Conservation (phyloP, 2,329 filamentous ascomycete genomes). For the Aspergillus sclerotialis region DNA sequence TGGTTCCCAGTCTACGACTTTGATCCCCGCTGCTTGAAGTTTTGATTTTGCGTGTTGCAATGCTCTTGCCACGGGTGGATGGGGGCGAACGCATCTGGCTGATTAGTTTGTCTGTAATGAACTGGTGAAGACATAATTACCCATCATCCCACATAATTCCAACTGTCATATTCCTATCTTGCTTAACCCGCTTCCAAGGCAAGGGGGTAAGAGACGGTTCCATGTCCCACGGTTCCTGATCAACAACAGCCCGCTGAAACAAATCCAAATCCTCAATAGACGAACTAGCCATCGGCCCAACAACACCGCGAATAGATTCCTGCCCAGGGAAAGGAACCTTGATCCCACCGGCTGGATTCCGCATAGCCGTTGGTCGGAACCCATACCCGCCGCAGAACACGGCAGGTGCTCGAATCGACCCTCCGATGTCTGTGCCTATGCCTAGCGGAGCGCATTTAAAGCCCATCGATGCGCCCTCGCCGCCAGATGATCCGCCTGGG, state of each 20-base stretch:
- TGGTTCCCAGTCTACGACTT: conserved; percentile 31
- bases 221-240: conserved; percentile 36
- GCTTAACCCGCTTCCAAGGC: conserved; percentile 30
- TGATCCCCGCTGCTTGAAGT: conserved; percentile 39
- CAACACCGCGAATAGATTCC: conserved; percentile 30
- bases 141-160: conserved; percentile 61
- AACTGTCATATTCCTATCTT: conserved; percentile 30
- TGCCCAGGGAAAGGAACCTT: conserved; percentile 25
- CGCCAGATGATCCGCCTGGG: conserved; percentile 38
- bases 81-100: conserved; percentile 50
- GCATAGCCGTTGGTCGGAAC: conserved; percentile 33
- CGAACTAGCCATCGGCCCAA: conserved; percentile 21
- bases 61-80: conserved; percentile 54
- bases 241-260: conserved; percentile 33
- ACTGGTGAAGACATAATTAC: conserved; percentile 8
- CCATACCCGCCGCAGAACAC: conserved; percentile 40
- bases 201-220: conserved; percentile 36
- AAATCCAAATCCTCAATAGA: conserved; percentile 28
- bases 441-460: conserved; percentile 37
- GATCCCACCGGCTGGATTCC: conserved; percentile 24
- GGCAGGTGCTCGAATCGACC: conserved; percentile 40
- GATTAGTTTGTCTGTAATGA: neutral
- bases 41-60: conserved; percentile 16
- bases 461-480: conserved; percentile 37
- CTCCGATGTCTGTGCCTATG: conserved; percentile 43